Evolutionary conservation across 257 asterid species (phyloP), one percentile per base, ranked within the genome.

Genomic region (Przewalskia tangutica): DNA sequence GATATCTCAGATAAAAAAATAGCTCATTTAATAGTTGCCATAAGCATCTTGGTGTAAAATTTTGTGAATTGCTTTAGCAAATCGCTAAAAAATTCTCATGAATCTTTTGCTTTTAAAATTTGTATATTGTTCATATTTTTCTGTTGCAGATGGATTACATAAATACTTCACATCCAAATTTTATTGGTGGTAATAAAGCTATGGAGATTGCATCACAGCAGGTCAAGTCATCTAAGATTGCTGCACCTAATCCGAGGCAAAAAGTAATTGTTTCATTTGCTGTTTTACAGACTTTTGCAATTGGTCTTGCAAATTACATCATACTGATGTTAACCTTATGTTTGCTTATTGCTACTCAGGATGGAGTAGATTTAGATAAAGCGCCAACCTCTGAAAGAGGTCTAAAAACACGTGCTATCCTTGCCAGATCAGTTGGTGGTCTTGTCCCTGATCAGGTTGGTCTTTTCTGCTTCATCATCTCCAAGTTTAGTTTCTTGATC

Each of bases 101-200:
- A 6, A 50, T 7, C 23, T 50, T 27, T 73, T 73, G 79, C 79
- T 50, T 4, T 23, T 50, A 6, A 73, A 23, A 38, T 50, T 48
- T 73, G 27, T 48, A 48, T 12, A 48, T 7, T 73, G 44, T 73
- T 73, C 62, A 48, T 20, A 32, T 23, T 27, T 27, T 27, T 50
- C 62, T 86, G 78, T 64, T 82, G 84, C 84, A 95, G 98, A 92
- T 92, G 94, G 97, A 95, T 86, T 95, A 89, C 89, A 89, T 95
- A 82, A 95, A 95, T 86, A 95, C 98, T 62, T 95, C 98, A 76
- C 95, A 95, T 87, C 91, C 97, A 80, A 90, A 90, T 90, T 95
- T 95, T 82, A 73, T 95, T 85, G 98, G 98, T 66, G 98, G 98
- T 75, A 90, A 90, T 86, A 93, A 89, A 89, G 98, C 98, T 81